These are phyloP conservation scores for Talaromyces stipitatus DNA, from an alignment of 495 filamentous ascomycete genomes.

Conservation along the genomic window DNA sequence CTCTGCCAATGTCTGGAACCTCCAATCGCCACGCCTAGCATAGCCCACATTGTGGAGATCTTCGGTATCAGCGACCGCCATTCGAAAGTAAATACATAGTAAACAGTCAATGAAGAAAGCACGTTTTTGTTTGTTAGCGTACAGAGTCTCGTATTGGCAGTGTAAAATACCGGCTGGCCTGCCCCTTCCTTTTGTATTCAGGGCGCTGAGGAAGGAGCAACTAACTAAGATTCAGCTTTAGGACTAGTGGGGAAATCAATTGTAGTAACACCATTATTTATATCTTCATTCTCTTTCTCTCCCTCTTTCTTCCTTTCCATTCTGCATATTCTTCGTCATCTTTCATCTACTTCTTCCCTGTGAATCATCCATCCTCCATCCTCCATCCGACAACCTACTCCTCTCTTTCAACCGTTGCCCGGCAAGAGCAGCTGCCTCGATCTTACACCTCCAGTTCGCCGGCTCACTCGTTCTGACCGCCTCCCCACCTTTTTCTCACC, in stretches of 20 bases:
- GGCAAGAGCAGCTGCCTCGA: not conserved
- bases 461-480: not conserved
- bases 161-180: not conserved
- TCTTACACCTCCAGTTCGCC: not conserved
- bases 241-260: not conserved
- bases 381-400: not conserved
- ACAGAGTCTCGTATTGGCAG: not conserved
- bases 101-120: not conserved
- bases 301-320: not conserved
- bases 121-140: not conserved
- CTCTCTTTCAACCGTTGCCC: not conserved
- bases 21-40: constrained; percentile 1
- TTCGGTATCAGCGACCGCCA: constrained; percentile 2
- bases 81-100: not conserved
- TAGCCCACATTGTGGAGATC: constrained; percentile 1
- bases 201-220: not conserved
- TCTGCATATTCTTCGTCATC: not conserved
- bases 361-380: not conserved
- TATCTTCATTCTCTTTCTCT: not conserved
- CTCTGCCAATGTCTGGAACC: not conserved
- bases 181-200: not conserved
- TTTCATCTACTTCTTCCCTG: not conserved
- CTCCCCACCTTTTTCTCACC: constrained; percentile 1
- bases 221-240: not conserved
- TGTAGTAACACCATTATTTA: too few relatives aligned